These are phyloP conservation scores for Neospora caninum DNA, from an alignment of 169 alveolate species.

Conservation along the genomic window DNA sequence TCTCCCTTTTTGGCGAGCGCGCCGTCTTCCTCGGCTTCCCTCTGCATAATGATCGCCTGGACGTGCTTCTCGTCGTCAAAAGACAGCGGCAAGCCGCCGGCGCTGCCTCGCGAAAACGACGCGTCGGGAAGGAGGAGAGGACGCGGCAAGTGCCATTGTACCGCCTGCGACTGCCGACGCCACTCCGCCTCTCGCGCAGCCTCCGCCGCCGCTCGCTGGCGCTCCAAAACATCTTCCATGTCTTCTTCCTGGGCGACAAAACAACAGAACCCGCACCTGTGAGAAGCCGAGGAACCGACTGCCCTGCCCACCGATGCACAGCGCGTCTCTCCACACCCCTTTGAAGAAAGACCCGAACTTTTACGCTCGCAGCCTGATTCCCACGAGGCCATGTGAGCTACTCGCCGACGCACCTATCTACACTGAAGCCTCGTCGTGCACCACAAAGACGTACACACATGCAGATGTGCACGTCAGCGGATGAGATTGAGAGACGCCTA, in stretches of 20 bases:
- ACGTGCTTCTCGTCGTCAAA: background rate
- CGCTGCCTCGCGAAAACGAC: background rate
- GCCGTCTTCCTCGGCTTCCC: background rate
- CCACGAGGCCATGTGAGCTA: no score
- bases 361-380: no score
- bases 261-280: background rate
- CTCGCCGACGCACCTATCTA: no score
- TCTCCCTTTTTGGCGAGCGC: background rate
- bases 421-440: no score
- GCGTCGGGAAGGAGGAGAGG: background rate
- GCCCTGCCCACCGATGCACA: no score
- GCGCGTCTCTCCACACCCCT: no score
- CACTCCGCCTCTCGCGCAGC: constrained; percentile 29
- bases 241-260: constrained; percentile 5
- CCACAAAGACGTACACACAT: no score
- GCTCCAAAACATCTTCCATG: background rate
- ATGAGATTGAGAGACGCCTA: no score
- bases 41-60: background rate
- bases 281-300: background rate
- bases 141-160: background rate
- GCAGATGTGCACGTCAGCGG: no score
- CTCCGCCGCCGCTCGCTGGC: background rate
- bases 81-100: background rate
- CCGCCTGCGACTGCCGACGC: constrained; percentile 9
- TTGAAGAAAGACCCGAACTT: no score